These are phyloP conservation scores for Solanum infundibuliforme DNA, from an alignment of 257 asterid genomes.

Conservation along the genomic window DNA sequence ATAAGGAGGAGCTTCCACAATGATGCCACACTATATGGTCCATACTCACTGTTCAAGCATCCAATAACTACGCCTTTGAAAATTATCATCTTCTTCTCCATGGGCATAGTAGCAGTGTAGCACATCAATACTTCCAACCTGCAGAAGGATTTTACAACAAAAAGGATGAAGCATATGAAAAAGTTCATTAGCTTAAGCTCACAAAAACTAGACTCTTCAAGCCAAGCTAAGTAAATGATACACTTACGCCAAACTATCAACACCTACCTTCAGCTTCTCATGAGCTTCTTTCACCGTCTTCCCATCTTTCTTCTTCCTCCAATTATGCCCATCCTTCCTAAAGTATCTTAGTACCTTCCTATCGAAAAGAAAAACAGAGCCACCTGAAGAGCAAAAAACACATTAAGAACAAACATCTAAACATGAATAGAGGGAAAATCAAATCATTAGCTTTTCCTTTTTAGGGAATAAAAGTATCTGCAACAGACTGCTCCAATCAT, in stretches of 20 bases:
- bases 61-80: constrained; percentile 99
- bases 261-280: constrained; percentile 82
- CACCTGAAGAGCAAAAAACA: constrained; percentile 49
- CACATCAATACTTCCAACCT: constrained; percentile 98
- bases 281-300: constrained; percentile 97
- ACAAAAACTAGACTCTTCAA: background rate
- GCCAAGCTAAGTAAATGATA: background rate
- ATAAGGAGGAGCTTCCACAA: background rate
- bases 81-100: constrained; percentile 88
- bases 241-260: background rate
- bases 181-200: background rate
- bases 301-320: constrained; percentile 97
- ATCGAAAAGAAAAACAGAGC: constrained; percentile 91
- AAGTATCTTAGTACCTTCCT: constrained; percentile 87
- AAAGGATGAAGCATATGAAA: background rate
- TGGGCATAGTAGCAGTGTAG: constrained; percentile 98
- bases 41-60: constrained; percentile 88
- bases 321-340: constrained; percentile 92
- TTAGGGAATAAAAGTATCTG: background rate
- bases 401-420: constrained; percentile 1
- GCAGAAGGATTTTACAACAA: constrained; percentile 13
- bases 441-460: background rate
- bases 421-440: background rate
- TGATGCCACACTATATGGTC: background rate
- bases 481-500: background rate